These are phyloP conservation scores for Chaetomium olivaceum DNA, from an alignment of 2,329 filamentous ascomycete genomes.

Conservation along the genomic window DNA sequence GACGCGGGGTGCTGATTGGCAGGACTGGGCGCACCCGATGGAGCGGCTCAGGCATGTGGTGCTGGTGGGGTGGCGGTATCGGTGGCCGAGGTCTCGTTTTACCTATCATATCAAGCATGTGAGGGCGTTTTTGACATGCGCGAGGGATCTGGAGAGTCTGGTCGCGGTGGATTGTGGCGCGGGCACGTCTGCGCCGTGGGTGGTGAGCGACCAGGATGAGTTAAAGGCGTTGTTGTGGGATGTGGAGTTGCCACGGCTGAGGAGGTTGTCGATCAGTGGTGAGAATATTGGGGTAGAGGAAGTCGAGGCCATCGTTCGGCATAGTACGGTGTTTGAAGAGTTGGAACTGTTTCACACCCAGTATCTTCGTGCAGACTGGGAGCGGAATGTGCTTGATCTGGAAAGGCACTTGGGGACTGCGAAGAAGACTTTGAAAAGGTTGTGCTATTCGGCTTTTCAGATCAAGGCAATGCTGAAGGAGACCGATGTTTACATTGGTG, in stretches of 20 bases:
- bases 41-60: not conserved
- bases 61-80: not conserved
- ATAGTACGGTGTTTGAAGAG: slow-evolving; percentile 12
- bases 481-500: too few relatives aligned
- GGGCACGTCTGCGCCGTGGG: too few relatives aligned
- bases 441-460: slow-evolving; percentile 9
- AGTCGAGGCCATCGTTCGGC: slow-evolving; percentile 9
- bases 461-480: not conserved
- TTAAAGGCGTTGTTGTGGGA: slow-evolving; percentile 5
- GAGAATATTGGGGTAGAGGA: not conserved
- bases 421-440: slow-evolving; percentile 7
- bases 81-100: not conserved
- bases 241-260: slow-evolving; percentile 4
- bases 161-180: slow-evolving; percentile 2
- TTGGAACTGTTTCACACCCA: not conserved
- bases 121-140: not conserved
- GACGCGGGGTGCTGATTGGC: not conserved
- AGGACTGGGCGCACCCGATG: not conserved
- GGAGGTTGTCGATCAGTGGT: slow-evolving; percentile 5
- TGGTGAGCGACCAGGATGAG: too few relatives aligned
- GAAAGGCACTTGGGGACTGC: slow-evolving; percentile 5
- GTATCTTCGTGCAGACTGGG: too few relatives aligned
- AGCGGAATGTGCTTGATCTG: not conserved
- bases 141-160: not conserved
- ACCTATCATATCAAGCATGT: slow-evolving; percentile 10